Evolutionary conservation across 164 flowering plant genomes (phyloP).

Genomic region (Vitis cinerea): DNA sequence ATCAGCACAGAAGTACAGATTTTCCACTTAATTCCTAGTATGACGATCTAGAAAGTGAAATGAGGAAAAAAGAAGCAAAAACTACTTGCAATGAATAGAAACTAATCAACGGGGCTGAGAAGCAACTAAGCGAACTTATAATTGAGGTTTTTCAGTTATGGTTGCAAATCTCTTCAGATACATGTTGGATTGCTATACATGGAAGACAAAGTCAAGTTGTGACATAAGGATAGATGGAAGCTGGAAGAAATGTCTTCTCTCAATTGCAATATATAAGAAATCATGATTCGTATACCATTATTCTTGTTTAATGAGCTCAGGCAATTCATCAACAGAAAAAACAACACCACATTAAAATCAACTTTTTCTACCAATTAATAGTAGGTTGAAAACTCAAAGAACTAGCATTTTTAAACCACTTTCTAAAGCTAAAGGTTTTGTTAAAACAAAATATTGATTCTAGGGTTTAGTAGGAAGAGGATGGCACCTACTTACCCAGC

Average conservation of each 20-base stretch:
- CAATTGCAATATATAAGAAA: too few relatives aligned
- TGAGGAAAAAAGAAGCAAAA: not conserved
- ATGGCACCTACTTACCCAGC: too few relatives aligned
- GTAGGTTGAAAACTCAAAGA: not conserved
- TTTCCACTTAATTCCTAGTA: not conserved
- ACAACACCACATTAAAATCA: too few relatives aligned
- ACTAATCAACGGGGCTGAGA: not conserved
- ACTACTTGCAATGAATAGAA: not conserved
- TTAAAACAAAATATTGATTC: too few relatives aligned
- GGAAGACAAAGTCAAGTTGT: not conserved
- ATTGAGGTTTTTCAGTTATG: not conserved
- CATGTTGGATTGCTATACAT: not conserved
- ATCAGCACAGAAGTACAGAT: conserved; percentile 7
- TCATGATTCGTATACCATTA: too few relatives aligned
- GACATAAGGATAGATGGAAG: not conserved
- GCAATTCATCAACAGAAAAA: too few relatives aligned
- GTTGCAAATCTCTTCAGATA: not conserved
- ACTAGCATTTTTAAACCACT: not conserved
- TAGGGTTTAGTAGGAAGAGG: too few relatives aligned
- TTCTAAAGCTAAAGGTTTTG: not conserved
- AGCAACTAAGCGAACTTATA: not conserved
- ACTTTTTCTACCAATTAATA: too few relatives aligned
- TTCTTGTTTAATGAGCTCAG: too few relatives aligned
- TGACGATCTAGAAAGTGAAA: not conserved
- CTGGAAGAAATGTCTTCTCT: too few relatives aligned